Evolutionary conservation across 2,329 filamentous ascomycete species (phyloP).

Genomic region (Septoria linicola): DNA sequence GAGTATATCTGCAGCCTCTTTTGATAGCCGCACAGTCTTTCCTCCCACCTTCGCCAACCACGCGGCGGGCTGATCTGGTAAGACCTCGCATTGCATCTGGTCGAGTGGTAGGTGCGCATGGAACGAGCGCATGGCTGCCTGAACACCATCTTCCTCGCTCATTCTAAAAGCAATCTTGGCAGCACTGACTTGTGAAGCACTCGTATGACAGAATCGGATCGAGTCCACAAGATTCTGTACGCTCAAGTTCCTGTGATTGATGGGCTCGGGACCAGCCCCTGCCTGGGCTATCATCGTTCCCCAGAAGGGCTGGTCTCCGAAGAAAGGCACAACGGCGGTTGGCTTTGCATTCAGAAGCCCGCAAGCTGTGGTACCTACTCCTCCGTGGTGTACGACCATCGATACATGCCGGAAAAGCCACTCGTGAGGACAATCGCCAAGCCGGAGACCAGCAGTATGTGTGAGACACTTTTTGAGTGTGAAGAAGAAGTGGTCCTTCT

Average conservation of each 20-base stretch:
- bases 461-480: constrained; percentile 62
- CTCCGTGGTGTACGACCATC: constrained; percentile 72
- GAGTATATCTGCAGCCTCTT: constrained; percentile 64
- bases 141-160: constrained; percentile 66
- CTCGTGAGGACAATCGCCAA: constrained; percentile 73
- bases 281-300: constrained; percentile 66
- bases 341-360: constrained; percentile 69
- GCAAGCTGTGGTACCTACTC: constrained; percentile 73
- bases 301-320: constrained; percentile 79
- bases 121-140: constrained; percentile 65
- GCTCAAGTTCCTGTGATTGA: constrained; percentile 66
- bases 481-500: background rate
- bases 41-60: constrained; percentile 64
- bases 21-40: constrained; percentile 46
- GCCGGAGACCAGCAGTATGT: constrained; percentile 64
- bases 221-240: constrained; percentile 65
- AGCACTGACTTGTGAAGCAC: constrained; percentile 59
- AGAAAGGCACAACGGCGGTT: constrained; percentile 75
- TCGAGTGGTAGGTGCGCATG: constrained; percentile 56
- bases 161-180: constrained; percentile 56
- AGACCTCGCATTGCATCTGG: constrained; percentile 63
- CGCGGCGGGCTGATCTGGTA: constrained; percentile 61
- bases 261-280: constrained; percentile 63
- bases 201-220: constrained; percentile 65
- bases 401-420: constrained; percentile 69